These are phyloP conservation scores for Verticillium zaregamsianum DNA, from an alignment of 2,329 filamentous ascomycete genomes.

Conservation along the genomic window DNA sequence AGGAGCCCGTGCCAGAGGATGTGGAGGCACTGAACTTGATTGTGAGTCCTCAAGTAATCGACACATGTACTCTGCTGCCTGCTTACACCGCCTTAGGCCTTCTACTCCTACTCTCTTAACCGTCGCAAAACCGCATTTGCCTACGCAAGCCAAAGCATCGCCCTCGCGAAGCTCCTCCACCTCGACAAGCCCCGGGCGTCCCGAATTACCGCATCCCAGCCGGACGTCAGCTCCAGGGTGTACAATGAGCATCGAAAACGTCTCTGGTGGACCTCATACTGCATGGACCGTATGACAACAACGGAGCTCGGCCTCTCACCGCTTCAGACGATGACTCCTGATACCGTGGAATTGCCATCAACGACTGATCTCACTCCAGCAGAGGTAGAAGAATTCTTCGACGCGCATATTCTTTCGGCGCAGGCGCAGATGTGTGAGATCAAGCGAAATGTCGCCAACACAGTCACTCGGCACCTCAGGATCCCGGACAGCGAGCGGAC, in stretches of 20 bases:
- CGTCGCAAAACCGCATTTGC: slow-evolving; percentile 11
- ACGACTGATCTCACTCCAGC: background rate
- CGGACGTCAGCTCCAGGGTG: background rate
- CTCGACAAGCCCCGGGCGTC: slow-evolving; percentile 4
- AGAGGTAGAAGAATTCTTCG: slow-evolving; percentile 8
- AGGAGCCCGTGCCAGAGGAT: slow-evolving; percentile 8
- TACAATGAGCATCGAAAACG: slow-evolving; percentile 8
- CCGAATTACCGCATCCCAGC: background rate
- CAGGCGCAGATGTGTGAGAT: slow-evolving; percentile 9
- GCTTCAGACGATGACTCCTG: background rate
- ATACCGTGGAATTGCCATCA: slow-evolving; percentile 1
- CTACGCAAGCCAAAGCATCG: slow-evolving; percentile 10
- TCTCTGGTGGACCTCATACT: slow-evolving; percentile 12
- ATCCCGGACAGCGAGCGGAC: background rate
- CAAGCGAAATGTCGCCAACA: slow-evolving; percentile 8
- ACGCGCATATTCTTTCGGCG: slow-evolving; percentile 1
- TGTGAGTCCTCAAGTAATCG: background rate
- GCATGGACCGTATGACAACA: slow-evolving; percentile 10
- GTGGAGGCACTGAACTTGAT: slow-evolving; percentile 8
- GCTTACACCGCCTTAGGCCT: background rate
- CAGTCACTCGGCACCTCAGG: slow-evolving; percentile 1
- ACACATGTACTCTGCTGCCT: no score
- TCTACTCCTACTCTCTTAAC: slow-evolving; percentile 12
- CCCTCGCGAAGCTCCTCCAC: slow-evolving; percentile 7
- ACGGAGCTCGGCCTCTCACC: slow-evolving; percentile 9